Base-by-base conservation (phyloP, 441 rosid genomes). In the Brassica hybrid region DNA sequence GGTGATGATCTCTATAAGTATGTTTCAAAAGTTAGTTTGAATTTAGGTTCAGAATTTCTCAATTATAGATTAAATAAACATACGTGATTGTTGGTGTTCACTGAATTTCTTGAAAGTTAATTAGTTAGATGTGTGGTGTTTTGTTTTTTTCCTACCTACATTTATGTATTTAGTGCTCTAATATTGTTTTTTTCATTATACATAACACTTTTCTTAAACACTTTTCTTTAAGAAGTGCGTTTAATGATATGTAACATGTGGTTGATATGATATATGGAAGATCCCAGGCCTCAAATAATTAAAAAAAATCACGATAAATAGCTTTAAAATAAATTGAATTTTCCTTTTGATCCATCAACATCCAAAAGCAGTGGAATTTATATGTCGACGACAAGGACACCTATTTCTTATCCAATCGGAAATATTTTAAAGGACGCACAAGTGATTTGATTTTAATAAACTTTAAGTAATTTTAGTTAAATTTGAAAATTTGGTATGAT, bases 191-290 rank as follows among this genome's bases (percentile, higher is more conserved):
- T 52, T 54, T 65, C 76, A 56, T 65, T 30, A 58, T 59, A n/a
- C 23, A 9, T 16, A 43, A 45, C 21, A 58, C 4, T 58, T 74
- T 3, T 50, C 58, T 54, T 76, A 30, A 43, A 45, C 21, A 67
- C 4, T 58, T 75, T 7, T 32, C 58, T 54, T 76, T 70, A 76
- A 25, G 17, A 69, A 69, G 21, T 61, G 75, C 65, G 65, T 63
- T 54, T 27, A 43, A 66, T 60, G 61, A 68, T 17, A 32, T 67
- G 65, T 36, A 69, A 69, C 45, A 38, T 69, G 75, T 52, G 79
- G 75, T 69, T 76, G 45, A 76, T 68, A 60, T 34, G 61, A 67
- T 59, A 19, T 50, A 5, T 61, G 69, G 56, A 59, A 69, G 54
- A 61, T 69, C 62, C 62, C 74, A 48, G 1, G 43, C 10, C 57